phyloP scores from a whole-genome alignment of 352 stramenopile genomes.

The Globisporangium solare region DNA sequence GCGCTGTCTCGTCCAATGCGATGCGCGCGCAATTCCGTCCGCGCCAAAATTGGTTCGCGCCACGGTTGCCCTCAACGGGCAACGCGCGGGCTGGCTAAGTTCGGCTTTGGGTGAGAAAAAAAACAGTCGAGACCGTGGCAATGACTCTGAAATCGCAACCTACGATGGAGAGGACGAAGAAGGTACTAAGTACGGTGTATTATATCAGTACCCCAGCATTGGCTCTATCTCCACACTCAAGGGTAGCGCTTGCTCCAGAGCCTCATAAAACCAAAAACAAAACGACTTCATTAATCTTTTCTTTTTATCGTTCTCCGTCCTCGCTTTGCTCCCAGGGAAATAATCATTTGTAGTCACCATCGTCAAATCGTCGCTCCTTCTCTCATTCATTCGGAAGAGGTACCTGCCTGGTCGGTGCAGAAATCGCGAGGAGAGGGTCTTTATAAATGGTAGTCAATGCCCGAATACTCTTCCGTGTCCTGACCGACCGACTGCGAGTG shows the following conservation, averaged over 20 bases:
- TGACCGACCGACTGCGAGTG: slow-evolving; percentile 66
- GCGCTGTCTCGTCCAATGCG: not conserved
- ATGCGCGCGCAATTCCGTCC: not conserved
- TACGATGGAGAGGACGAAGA: not conserved
- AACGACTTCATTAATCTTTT: too few species aligned
- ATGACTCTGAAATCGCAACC: not conserved
- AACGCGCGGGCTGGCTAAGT: not conserved
- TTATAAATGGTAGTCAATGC: slow-evolving; percentile 86
- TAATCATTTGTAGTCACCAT: too few species aligned
- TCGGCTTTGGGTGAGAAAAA: not conserved
- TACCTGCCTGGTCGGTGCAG: too few species aligned
- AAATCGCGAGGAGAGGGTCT: not conserved
- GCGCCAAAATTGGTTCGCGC: not conserved
- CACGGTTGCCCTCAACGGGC: not conserved
- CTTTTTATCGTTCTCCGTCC: too few species aligned
- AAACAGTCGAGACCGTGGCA: not conserved
- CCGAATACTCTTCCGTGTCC: slow-evolving; percentile 78
- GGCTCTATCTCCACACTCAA: too few species aligned
- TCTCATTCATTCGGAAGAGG: too few species aligned
- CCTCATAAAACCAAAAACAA: too few species aligned
- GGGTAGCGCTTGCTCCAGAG: too few species aligned
- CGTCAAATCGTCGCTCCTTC: too few species aligned
- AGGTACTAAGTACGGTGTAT: not conserved
- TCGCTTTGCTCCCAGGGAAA: too few species aligned
- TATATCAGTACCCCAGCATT: too few species aligned